These are phyloP conservation scores for Podospora bellae-mahoneyi DNA, from an alignment of 495 filamentous ascomycete genomes.

Conservation along the genomic window DNA sequence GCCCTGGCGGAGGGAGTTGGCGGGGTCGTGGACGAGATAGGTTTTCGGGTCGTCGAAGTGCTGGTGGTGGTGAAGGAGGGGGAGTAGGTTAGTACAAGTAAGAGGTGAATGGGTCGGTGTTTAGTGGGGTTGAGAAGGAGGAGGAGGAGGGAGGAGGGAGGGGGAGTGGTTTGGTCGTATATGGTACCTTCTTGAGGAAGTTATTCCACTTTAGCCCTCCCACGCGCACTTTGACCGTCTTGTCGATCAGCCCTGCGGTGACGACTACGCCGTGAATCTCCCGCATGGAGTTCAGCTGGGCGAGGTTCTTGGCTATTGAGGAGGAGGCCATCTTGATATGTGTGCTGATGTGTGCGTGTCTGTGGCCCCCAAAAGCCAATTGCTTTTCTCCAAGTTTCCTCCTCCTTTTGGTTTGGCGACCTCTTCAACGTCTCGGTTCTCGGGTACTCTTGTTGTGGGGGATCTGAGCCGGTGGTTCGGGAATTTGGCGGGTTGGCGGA, in stretches of 20 bases:
- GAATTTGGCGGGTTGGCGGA: constrained; percentile 1
- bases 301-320: neutral
- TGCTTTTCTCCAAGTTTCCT: neutral
- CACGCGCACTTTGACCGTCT: constrained; percentile 66
- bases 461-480: neutral
- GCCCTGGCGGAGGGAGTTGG: constrained; percentile 66
- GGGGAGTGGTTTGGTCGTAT: neutral
- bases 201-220: constrained; percentile 60
- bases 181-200: constrained; percentile 52
- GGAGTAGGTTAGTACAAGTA: neutral
- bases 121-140: neutral
- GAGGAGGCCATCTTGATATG: neutral
- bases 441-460: neutral
- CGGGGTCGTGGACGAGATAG: constrained; percentile 71
- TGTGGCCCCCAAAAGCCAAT: neutral
- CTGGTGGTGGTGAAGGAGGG: constrained; percentile 25
- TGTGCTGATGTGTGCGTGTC: neutral
- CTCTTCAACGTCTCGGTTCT: neutral
- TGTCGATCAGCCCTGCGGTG: constrained; percentile 65
- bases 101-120: neutral
- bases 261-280: constrained; percentile 59
- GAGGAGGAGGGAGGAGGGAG: constrained; percentile 6
- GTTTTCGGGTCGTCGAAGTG: constrained; percentile 46
- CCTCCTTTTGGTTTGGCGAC: neutral
- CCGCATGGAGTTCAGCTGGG: constrained; percentile 24